Percentiles rank a stretch among this genome's conserved stretches.
Evolutionary conservation across 2,329 filamentous ascomycete species (phyloP).

Genomic region (Colletotrichum melonis): DNA sequence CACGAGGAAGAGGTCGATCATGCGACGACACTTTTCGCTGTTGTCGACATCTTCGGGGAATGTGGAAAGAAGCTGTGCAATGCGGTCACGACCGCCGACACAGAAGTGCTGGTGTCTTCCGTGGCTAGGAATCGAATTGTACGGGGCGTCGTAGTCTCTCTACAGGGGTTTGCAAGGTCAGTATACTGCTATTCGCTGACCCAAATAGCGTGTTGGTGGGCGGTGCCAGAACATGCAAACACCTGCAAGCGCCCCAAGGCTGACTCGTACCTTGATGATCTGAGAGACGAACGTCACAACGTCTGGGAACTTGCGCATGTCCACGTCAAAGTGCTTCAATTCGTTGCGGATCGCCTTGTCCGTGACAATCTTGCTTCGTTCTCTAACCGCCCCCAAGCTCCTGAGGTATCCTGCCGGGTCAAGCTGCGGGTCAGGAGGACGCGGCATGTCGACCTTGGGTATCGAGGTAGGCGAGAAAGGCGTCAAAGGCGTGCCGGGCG

Average conservation of each 20-base stretch:
- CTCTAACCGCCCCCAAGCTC: constrained; percentile 88
- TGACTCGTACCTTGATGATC: constrained; percentile 84
- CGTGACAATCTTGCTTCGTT: constrained; percentile 78
- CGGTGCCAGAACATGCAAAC: background rate
- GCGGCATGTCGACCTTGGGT: constrained; percentile 83
- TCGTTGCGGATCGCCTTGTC: constrained; percentile 82
- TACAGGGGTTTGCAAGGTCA: constrained; percentile 39
- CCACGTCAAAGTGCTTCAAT: constrained; percentile 88
- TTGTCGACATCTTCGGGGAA: constrained; percentile 78
- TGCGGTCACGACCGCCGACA: constrained; percentile 80
- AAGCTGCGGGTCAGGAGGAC: constrained; percentile 85
- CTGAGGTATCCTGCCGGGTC: constrained; percentile 92
- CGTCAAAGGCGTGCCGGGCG: constrained; percentile 59
- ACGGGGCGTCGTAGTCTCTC: constrained; percentile 68
- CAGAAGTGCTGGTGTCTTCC: constrained; percentile 87
- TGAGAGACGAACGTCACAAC: constrained; percentile 90
- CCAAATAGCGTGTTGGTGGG: background rate
- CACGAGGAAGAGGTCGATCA: constrained; percentile 82
- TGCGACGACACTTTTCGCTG: constrained; percentile 78
- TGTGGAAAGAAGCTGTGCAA: constrained; percentile 76
- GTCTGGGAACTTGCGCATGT: constrained; percentile 84
- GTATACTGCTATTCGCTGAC: background rate
- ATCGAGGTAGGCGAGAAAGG: constrained; percentile 66
- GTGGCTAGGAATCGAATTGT: constrained; percentile 81
- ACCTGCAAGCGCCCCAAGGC: background rate